Percentiles rank a stretch among this genome's conserved stretches.
These are phyloP conservation scores for Pneumocystis murina DNA, from an alignment of 1,139 yeast species.

Conservation along the genomic window DNA sequence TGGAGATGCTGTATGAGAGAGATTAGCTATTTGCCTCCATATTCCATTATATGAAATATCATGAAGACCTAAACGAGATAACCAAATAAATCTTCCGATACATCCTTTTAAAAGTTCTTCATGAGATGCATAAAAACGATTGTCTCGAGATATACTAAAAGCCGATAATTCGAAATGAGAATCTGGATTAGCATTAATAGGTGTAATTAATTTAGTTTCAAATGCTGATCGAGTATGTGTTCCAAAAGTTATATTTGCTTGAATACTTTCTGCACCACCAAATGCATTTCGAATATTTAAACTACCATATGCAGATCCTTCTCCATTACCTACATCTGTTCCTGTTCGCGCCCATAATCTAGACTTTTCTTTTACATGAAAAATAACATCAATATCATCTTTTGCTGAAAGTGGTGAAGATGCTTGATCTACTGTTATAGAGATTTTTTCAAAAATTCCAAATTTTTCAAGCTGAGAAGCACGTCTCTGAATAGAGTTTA, in stretches of 20 bases:
- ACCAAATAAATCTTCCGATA: slow-evolving; percentile 1
- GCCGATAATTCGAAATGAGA: slow-evolving; percentile 5
- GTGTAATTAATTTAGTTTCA: slow-evolving; percentile 30
- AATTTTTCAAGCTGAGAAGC: slow-evolving; percentile 22
- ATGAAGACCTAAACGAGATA: slow-evolving; percentile 11
- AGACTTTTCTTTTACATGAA: slow-evolving; percentile 46
- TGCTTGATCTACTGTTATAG: slow-evolving; percentile 28
- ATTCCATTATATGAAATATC: slow-evolving; percentile 53
- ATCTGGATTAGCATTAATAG: slow-evolving; percentile 27
- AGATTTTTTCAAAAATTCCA: slow-evolving; percentile 34
- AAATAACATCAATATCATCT: slow-evolving; percentile 34
- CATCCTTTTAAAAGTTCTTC: slow-evolving; percentile 7
- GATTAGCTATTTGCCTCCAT: slow-evolving; percentile 43
- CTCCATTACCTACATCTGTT: slow-evolving; percentile 89
- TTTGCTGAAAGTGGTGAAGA: slow-evolving; percentile 14
- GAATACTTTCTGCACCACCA: slow-evolving; percentile 76
- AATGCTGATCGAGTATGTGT: slow-evolving; percentile 61
- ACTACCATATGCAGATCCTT: slow-evolving; percentile 73
- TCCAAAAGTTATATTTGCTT: slow-evolving; percentile 65
- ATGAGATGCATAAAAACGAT: slow-evolving; percentile 11
- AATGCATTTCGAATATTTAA: slow-evolving; percentile 55
- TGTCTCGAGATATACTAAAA: slow-evolving; percentile 4
- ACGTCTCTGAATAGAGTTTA: slow-evolving; percentile 22
- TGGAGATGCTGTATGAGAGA: slow-evolving; percentile 21
- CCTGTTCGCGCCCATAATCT: slow-evolving; percentile 70